Conservation (phyloP, 169 alveolate genomes). For the Besnoitia besnoiti region DNA sequence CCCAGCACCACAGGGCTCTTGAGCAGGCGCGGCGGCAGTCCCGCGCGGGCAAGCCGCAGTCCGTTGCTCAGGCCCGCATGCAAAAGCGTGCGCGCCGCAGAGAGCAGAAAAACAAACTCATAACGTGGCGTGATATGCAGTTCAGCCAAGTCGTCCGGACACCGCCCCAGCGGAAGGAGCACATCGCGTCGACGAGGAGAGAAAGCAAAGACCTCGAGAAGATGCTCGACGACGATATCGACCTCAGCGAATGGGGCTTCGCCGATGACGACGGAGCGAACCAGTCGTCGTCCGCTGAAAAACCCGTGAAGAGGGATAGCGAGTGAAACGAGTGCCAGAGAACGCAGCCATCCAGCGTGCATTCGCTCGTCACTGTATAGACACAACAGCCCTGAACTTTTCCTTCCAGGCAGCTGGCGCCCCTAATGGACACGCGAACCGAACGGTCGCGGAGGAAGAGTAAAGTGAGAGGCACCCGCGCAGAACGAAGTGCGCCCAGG, state of each 20-base stretch:
- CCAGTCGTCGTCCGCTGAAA: too few relatives aligned
- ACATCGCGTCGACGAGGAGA: not conserved
- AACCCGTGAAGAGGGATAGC: too few relatives aligned
- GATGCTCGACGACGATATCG: slow-evolving; percentile 10
- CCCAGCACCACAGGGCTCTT: not conserved
- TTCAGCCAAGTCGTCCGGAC: not conserved
- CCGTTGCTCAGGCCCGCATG: not conserved
- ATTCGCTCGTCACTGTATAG: too few relatives aligned
- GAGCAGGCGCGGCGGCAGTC: not conserved
- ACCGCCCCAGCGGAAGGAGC: not conserved
- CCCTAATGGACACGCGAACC: too few relatives aligned
- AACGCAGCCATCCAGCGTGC: too few relatives aligned
- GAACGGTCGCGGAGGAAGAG: too few relatives aligned
- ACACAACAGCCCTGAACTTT: too few relatives aligned
- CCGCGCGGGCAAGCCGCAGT: not conserved
- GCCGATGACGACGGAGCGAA: too few relatives aligned
- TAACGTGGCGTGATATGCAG: not conserved
- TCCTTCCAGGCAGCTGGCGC: too few relatives aligned
- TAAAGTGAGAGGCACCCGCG: too few relatives aligned
- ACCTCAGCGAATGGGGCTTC: not conserved
- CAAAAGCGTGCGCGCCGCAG: not conserved
- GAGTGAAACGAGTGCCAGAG: too few relatives aligned
- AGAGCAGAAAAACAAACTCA: not conserved
- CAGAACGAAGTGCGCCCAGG: too few relatives aligned
- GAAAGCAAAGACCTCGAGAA: not conserved